A percentile compares a stretch with the other conserved stretches of the same genome.
Conservation (phyloP, 2,329 filamentous ascomycete genomes). For the Neonectria coccinea region DNA sequence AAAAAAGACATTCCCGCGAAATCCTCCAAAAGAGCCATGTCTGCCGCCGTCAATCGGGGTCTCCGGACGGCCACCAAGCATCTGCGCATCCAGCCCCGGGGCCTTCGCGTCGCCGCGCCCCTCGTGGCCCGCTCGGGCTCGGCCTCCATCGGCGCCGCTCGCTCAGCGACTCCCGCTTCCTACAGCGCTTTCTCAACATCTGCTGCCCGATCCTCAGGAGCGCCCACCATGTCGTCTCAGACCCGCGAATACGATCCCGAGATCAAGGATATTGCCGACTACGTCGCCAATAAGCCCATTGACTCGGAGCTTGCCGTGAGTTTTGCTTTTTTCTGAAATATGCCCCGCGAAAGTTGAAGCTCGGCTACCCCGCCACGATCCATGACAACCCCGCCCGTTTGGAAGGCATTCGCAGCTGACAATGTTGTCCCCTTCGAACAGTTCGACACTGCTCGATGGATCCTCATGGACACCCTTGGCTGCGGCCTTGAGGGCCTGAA, state of each 20-base stretch:
- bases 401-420: slow-evolving; percentile 24
- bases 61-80: slow-evolving; percentile 67
- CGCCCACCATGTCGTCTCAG: slow-evolving; percentile 63
- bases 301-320: slow-evolving; percentile 92
- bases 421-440: slow-evolving; percentile 50
- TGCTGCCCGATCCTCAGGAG: slow-evolving; percentile 59
- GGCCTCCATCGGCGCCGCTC: slow-evolving; percentile 47
- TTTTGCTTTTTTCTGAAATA: slow-evolving; percentile 34
- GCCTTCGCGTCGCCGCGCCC: slow-evolving; percentile 52
- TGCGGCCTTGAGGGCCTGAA: slow-evolving; percentile 95
- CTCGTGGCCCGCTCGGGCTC: slow-evolving; percentile 51
- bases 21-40: slow-evolving; percentile 55
- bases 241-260: slow-evolving; percentile 84
- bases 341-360: slow-evolving; percentile 23
- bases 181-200: slow-evolving; percentile 63
- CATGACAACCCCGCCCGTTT: slow-evolving; percentile 23
- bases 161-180: slow-evolving; percentile 51
- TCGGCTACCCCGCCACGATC: slow-evolving; percentile 25
- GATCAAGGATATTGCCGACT: slow-evolving; percentile 94
- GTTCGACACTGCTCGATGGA: slow-evolving; percentile 96
- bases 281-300: slow-evolving; percentile 92
- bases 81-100: slow-evolving; percentile 59
- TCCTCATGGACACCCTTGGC: slow-evolving; percentile 95
- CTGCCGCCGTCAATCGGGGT: slow-evolving; percentile 65
- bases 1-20: not conserved